Conservation (phyloP, 129 eudicot species). For the Rutidosis leptorrhynchoides region DNA sequence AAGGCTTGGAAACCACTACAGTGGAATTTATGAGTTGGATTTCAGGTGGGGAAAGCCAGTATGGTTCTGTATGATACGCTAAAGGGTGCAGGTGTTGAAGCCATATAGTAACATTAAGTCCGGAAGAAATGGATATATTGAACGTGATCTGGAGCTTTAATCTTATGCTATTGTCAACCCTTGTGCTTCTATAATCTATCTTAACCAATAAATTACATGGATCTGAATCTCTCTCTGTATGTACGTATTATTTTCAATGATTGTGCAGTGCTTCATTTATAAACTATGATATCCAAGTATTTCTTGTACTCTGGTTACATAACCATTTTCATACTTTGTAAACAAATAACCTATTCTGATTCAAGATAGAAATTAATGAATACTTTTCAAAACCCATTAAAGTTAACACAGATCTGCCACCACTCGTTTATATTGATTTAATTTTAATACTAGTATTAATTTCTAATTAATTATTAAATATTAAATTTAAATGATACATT, state of each 20-base stretch:
- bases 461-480: too few relatives aligned
- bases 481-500: slow-evolving; percentile 1
- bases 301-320: too few relatives aligned
- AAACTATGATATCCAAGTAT: neutral
- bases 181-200: slow-evolving; percentile 14
- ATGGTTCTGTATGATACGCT: slow-evolving; percentile 25
- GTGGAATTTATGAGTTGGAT: slow-evolving; percentile 21
- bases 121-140: slow-evolving; percentile 21
- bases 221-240: neutral
- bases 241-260: neutral
- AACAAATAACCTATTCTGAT: neutral
- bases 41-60: slow-evolving; percentile 36
- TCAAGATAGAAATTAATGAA: neutral
- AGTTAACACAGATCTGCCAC: neutral
- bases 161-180: slow-evolving; percentile 18
- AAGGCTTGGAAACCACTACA: too few relatives aligned
- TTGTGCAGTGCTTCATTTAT: neutral
- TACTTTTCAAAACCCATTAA: neutral
- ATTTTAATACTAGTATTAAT: too few relatives aligned
- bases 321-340: too few relatives aligned
- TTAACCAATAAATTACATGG: neutral
- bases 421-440: too few relatives aligned
- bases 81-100: slow-evolving; percentile 23
- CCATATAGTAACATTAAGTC: slow-evolving; percentile 17
- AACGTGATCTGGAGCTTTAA: slow-evolving; percentile 7